Evolutionary conservation across 495 filamentous ascomycete genomes (phyloP).

Genomic region (Aspergillus homomorphus): DNA sequence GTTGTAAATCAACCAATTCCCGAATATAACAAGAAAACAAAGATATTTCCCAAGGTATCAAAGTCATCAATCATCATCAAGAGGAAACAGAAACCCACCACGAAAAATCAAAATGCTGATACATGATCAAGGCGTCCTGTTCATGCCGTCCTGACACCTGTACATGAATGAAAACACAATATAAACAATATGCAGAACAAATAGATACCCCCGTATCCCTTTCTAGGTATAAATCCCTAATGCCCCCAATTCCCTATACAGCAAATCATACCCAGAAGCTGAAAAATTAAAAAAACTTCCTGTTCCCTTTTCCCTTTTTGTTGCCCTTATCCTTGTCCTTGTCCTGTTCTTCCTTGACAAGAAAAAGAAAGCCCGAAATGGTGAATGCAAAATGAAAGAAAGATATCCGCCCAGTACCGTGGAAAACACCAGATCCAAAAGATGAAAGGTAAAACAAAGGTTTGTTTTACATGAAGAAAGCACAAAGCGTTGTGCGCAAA

Average conservation of each 20-base stretch:
- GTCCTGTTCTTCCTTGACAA: not conserved
- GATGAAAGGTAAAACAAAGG: not conserved
- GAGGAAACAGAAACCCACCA: not conserved
- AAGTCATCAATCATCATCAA: not conserved
- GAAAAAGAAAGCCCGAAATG: not conserved
- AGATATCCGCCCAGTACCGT: slow-evolving; percentile 3
- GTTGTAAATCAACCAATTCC: too few species aligned
- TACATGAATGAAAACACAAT: slow-evolving; percentile 6
- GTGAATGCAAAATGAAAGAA: not conserved
- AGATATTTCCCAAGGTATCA: not conserved
- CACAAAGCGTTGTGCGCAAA: slow-evolving; percentile 8
- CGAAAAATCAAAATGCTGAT: not conserved
- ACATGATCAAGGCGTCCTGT: not conserved
- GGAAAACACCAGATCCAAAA: not conserved
- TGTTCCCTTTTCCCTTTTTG: not conserved
- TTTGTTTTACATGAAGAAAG: not conserved
- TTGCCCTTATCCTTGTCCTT: slow-evolving; percentile 3
- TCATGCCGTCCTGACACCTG: slow-evolving; percentile 1
- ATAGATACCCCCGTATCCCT: not conserved
- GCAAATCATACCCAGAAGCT: not conserved
- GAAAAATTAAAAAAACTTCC: not conserved
- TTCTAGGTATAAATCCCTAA: not conserved
- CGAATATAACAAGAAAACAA: not conserved
- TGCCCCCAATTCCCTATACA: slow-evolving; percentile 1
- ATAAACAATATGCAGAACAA: slow-evolving; percentile 7